phyloP scores from a whole-genome alignment of 768 basidiomycete species.

The Amanita brunnescens region DNA sequence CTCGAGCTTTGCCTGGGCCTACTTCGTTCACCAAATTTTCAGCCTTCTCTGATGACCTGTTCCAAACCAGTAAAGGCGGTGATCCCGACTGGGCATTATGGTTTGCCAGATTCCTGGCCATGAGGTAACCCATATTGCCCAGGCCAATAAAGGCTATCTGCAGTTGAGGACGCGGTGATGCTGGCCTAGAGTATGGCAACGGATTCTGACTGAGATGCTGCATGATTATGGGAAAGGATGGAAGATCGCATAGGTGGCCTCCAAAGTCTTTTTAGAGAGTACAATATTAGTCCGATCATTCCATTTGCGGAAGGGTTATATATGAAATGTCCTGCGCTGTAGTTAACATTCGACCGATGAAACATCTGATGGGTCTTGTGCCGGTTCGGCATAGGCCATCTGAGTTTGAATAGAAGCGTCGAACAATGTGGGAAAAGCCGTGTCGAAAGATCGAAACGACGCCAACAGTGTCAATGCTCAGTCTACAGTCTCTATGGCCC shows the following conservation, averaged over 20 bases:
- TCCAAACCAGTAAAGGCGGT: slow-evolving; percentile 64
- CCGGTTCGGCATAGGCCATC: no score
- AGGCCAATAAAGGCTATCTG: slow-evolving; percentile 40
- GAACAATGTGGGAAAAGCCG: no score
- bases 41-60: slow-evolving; percentile 57
- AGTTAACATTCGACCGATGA: no score
- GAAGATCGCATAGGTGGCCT: not conserved
- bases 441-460: no score
- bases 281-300: no score
- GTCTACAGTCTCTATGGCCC: no score
- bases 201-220: not conserved
- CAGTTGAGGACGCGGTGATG: slow-evolving; percentile 11
- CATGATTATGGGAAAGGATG: slow-evolving; percentile 6
- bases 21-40: slow-evolving; percentile 49
- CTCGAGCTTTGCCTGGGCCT: slow-evolving; percentile 41
- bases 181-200: slow-evolving; percentile 15
- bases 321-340: no score
- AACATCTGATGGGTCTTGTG: no score
- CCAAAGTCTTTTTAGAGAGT: not conserved
- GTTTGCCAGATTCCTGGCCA: slow-evolving; percentile 74
- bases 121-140: slow-evolving; percentile 65
- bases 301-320: no score
- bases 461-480: no score
- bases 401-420: no score
- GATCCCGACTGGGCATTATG: slow-evolving; percentile 29